Base-by-base conservation (phyloP, 805 yeast species). In the Candida suzukii region DNA sequence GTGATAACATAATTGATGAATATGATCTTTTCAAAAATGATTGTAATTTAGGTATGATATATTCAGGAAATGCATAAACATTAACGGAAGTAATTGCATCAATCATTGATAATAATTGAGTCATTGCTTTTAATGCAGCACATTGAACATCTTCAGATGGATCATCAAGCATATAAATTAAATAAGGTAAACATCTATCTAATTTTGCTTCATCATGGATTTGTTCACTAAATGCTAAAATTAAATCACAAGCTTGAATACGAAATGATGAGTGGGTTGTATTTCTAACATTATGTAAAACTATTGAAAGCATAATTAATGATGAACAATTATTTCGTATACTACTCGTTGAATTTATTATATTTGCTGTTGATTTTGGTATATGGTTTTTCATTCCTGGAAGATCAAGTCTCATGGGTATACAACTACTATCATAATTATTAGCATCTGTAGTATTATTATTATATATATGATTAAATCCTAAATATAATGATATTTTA, bases 151-250 rank as follows among this genome's bases (percentile, higher is more conserved):
- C 74, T 1, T 77, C 70, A 17, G 80, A 71, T 1, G 71, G 63
- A 45, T 87, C 95, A 39, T 84, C 88, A 13, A 90, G 58, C 40
- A 88, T 66, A n/a, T 77, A 64, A 19, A 86, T 73, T 20, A 93
- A 58, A 54, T 83, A 87, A 0, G 99, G 98, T 20, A 93, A 59
- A 26, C 88, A 78, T 35, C 97, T 63, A 57, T 93, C 97, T 31
- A 93, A 65, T 56, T 88, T 91, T 14, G 80, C 80, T 42, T 85
- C 95, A 56, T 93, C 98, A 20, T 76, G 74, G 2, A 88, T 67
- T 43, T 77, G 74, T 52, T 86, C 95, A 2, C 91, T 76, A 17
- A 91, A 68, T 0, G 87, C 84, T 9, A 86, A 58, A 1, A 93
- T 72, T 46, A 90, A 61, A 52, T 88, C 93, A 46, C 95, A 71